A percentile compares a stretch with the other conserved stretches of the same genome.
Evolutionary conservation across 2,329 filamentous ascomycete genomes (phyloP).

Genomic region (Aspergillus fumigatiaffinis): DNA sequence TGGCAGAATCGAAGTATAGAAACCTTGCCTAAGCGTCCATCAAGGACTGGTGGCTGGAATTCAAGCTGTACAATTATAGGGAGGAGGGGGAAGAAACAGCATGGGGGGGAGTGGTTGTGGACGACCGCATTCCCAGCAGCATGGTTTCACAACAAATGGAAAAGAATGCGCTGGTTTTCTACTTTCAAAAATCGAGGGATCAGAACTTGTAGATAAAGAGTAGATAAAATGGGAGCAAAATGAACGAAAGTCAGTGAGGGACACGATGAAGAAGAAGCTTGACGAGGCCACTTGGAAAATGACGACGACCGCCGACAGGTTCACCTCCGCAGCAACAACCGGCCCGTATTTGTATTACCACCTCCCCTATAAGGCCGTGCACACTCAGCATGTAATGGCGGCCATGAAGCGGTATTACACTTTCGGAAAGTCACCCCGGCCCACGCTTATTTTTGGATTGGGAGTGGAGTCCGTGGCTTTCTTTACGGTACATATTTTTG

Average conservation of each 20-base stretch:
- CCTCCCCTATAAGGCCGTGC: too few species aligned
- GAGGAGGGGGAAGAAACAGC: slow-evolving; percentile 1
- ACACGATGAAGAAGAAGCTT: not conserved
- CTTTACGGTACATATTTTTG: not conserved
- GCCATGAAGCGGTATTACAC: not conserved
- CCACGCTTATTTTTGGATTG: not conserved
- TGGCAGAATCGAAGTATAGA: not conserved
- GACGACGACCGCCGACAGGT: not conserved
- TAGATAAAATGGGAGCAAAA: not conserved
- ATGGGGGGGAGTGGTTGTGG: not conserved
- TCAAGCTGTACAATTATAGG: not conserved
- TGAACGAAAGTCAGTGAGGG: not conserved
- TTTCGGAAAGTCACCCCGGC: not conserved
- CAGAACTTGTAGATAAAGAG: not conserved
- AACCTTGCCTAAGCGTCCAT: slow-evolving; percentile 2
- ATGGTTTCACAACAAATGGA: slow-evolving; percentile 3
- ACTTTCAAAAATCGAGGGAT: not conserved
- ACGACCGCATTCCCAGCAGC: slow-evolving; percentile 6
- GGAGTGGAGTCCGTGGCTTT: not conserved
- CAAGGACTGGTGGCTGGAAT: not conserved
- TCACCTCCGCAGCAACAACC: not conserved
- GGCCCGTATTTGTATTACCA: too few species aligned
- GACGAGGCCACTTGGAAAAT: not conserved
- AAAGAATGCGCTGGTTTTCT: not conserved
- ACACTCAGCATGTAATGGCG: not conserved